A percentile compares a stretch with the other conserved stretches of the same genome.
These are phyloP conservation scores for Closterium sp. DNA, from an alignment of 139 green algal genomes.

Conservation along the genomic window DNA sequence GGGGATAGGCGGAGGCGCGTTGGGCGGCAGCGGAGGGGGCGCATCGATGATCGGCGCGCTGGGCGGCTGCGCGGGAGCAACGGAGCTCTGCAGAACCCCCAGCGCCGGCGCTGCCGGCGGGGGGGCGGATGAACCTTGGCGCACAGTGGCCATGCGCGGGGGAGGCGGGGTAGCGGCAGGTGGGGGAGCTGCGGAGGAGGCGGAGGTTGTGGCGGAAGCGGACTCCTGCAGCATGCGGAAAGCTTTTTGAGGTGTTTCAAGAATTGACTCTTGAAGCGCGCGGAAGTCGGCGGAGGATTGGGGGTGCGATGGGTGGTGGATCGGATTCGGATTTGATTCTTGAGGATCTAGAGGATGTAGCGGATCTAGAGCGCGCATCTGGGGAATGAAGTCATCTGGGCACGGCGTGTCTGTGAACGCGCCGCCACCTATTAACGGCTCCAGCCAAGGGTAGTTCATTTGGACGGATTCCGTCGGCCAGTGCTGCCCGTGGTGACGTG, in stretches of 20 bases:
- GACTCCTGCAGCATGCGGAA: neutral
- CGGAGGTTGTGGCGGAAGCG: too few species aligned
- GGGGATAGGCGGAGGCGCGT: neutral
- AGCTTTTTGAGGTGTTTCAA: neutral
- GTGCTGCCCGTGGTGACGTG: neutral
- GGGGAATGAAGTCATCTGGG: neutral
- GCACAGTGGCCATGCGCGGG: neutral
- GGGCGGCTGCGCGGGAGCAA: neutral
- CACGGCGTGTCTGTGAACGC: neutral
- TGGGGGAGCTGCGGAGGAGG: too few species aligned
- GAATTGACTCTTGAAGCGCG: neutral
- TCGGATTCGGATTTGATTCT: neutral
- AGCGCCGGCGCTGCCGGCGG: neutral
- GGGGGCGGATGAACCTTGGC: neutral
- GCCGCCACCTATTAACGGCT: neutral
- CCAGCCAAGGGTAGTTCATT: neutral
- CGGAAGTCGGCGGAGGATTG: neutral
- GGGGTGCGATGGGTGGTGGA: neutral
- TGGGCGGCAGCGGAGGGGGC: neutral
- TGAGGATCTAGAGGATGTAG: neutral
- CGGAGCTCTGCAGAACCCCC: neutral
- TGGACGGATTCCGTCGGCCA: neutral
- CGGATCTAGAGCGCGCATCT: neutral
- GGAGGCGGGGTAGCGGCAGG: neutral
- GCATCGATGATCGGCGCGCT: neutral